phyloP scores from a whole-genome alignment of 2,329 filamentous ascomycete species.

The Fusarium piperis region DNA sequence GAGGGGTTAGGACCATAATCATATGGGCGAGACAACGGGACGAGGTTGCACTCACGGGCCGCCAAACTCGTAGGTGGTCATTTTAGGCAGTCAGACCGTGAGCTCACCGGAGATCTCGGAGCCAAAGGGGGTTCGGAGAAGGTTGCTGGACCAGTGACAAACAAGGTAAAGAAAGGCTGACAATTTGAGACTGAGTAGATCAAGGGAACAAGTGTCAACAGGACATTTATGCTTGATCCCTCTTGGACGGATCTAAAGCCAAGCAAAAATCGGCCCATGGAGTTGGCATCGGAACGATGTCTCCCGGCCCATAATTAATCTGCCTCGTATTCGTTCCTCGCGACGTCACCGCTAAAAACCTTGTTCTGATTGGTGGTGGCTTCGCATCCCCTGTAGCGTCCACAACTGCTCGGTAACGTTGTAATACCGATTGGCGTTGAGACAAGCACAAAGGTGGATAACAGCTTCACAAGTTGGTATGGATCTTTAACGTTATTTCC shows the following conservation, averaged over 20 bases:
- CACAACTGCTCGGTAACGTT: background rate
- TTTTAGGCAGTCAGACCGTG: background rate
- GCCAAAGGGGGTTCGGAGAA: background rate
- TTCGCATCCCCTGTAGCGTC: background rate
- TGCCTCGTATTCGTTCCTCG: background rate
- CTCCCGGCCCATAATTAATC: slow-evolving; percentile 28
- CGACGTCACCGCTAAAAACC: background rate
- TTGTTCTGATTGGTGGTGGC: background rate
- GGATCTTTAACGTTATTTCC: background rate
- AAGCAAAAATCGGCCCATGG: slow-evolving; percentile 30
- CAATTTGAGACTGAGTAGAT: background rate
- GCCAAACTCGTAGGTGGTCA: slow-evolving; percentile 46
- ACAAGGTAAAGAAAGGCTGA: background rate
- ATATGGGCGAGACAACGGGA: background rate
- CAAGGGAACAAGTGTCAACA: background rate
- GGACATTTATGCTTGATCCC: background rate
- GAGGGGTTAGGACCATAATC: background rate
- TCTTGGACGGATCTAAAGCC: background rate
- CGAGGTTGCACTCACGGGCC: slow-evolving; percentile 43
- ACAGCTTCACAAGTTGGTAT: background rate
- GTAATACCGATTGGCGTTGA: background rate
- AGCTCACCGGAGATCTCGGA: background rate
- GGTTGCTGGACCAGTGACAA: background rate
- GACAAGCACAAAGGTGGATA: background rate
- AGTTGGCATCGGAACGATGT: slow-evolving; percentile 23